Conservation (phyloP, 1,139 yeast species). For the Pichia kudriavzevii region DNA sequence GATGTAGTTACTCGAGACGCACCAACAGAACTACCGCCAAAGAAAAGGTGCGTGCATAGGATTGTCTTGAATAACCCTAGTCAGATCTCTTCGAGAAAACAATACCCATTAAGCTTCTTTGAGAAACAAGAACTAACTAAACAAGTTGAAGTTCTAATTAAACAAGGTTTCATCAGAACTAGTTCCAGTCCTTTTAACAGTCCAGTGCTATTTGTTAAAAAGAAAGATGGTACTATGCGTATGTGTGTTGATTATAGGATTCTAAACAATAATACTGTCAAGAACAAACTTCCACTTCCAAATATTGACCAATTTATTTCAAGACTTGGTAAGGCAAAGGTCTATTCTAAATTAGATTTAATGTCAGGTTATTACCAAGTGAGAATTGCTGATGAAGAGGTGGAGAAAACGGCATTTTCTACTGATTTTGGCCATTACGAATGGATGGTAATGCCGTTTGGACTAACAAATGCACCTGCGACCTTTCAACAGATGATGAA, state of each 20-base stretch:
- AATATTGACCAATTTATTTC: background rate
- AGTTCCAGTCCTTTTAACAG: slow-evolving; percentile 2
- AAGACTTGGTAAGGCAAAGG: slow-evolving; percentile 4
- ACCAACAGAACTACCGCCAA: background rate
- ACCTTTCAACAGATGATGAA: slow-evolving; percentile 16
- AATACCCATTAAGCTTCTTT: background rate
- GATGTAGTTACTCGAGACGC: background rate
- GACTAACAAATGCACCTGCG: slow-evolving; percentile 17
- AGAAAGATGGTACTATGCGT: slow-evolving; percentile 17
- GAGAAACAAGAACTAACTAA: slow-evolving; percentile 1
- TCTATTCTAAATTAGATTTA: slow-evolving; percentile 18
- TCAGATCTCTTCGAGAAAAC: background rate
- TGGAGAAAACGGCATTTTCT: slow-evolving; percentile 6
- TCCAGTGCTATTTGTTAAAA: slow-evolving; percentile 9
- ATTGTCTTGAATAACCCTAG: background rate
- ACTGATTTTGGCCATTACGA: slow-evolving; percentile 15
- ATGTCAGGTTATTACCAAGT: slow-evolving; percentile 20
- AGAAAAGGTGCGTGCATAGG: background rate
- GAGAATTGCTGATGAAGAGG: slow-evolving; percentile 11
- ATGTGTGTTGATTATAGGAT: slow-evolving; percentile 18
- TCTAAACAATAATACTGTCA: slow-evolving; percentile 1
- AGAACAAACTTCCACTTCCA: slow-evolving; percentile 1
- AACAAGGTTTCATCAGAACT: slow-evolving; percentile 1
- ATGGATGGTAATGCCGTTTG: slow-evolving; percentile 23
- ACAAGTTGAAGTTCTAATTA: background rate